phyloP scores from a whole-genome alignment of 2,329 filamentous ascomycete species.

The Colletotrichum sp. region DNA sequence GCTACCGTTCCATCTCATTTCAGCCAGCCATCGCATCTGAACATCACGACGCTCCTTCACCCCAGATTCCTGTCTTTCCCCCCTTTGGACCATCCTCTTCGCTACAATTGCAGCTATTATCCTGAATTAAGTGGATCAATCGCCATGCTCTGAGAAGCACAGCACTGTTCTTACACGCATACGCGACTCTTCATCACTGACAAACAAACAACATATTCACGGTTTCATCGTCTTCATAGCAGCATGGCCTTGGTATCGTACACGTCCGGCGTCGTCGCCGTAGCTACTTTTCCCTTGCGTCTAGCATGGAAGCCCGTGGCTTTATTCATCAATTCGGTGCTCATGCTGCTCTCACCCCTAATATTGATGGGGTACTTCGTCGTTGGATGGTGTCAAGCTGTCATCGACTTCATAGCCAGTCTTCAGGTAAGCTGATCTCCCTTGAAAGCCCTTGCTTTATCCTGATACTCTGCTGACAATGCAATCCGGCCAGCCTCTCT shows the following conservation, averaged over 20 bases:
- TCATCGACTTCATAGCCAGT: constrained; percentile 32
- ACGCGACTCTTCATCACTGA: neutral
- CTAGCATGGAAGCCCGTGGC: constrained; percentile 33
- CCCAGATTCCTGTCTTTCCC: neutral
- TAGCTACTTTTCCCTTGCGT: constrained; percentile 34
- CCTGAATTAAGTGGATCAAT: neutral
- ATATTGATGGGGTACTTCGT: constrained; percentile 37
- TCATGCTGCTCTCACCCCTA: constrained; percentile 40
- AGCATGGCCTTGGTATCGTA: constrained; percentile 11
- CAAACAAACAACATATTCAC: neutral
- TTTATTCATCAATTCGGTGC: constrained; percentile 28
- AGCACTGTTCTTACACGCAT: neutral
- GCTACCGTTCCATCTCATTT: neutral
- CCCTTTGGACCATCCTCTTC: neutral
- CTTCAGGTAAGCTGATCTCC: constrained; percentile 38
- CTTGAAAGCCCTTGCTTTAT: neutral
- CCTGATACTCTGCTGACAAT: neutral
- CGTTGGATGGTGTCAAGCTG: constrained; percentile 23
- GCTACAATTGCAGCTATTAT: neutral
- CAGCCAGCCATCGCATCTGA: neutral
- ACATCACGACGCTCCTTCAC: neutral
- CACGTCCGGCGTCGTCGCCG: constrained; percentile 1
- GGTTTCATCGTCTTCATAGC: neutral
- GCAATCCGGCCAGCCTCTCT: constrained; percentile 41
- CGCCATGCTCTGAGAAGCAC: neutral